Evolutionary conservation across 1,139 yeast genomes (phyloP), one percentile per base, ranked within the genome.

Genomic region (Debaryomycetaceae sp.): DNA sequence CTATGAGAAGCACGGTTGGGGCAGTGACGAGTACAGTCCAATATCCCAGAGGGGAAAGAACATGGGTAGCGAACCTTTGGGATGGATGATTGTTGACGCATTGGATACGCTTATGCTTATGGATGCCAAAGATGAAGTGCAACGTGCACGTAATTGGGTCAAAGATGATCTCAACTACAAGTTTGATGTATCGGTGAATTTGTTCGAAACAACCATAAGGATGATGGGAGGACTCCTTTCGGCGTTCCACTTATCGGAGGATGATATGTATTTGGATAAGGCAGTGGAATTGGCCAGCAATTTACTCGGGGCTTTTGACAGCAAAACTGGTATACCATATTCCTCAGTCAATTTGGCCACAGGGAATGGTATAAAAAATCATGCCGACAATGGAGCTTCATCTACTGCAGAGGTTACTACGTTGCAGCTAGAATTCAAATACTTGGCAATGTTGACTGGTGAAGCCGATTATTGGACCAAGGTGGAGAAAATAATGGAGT

Each of bases 61-160:
- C 58, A 86, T 89, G 90, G 91, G 89, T 1, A 83, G 83, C 6
- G 65, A 75, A 46, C 97, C 98, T 1, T 66, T 91, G 54, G 99
- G 99, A 2, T 91, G 97, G 97, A 87, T 91, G 63, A 85, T 91
- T 56, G 95, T 91, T 6, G 98, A 91, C 62, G 76, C 95, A 1
- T 65, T 93, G 45, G 98, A 93, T 58, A 87, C 97, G 0, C 67
- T 91, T 72, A 75, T 82, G 70, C 55, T 91, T 30, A 90, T 91
- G 97, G 90, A 80, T 33, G 78, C 89, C 42, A 68, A 76, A 7
- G 82, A 80, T 20, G 89, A 87, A 55, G 72, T 87, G 37, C 66
- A 64, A 30, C 72, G 79, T 38, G 95, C 96, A 6, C 76, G 80
- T 48, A 60, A 77, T 3, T 93, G 97, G 97, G 85, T 91, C 43